Evolutionary conservation across 2,329 filamentous ascomycete genomes (phyloP), one percentile per base, ranked within the genome.

Genomic region (Coniochaeta sp.): DNA sequence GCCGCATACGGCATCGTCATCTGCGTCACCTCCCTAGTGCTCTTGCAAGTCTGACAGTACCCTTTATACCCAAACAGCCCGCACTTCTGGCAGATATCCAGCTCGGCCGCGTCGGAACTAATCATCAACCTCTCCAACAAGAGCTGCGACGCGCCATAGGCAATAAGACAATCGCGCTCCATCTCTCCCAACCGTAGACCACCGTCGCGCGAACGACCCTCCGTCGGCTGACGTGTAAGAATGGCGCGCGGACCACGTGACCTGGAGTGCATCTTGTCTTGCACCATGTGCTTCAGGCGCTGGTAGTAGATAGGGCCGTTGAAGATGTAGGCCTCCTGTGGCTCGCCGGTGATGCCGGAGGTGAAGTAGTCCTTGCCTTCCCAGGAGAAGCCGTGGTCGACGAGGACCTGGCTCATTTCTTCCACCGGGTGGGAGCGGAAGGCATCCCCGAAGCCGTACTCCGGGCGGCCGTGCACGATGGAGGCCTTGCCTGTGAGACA

Each of bases 231-330:
- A 9, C 94, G 85, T 1, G 94, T 99, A 24, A 99, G 78, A 57
- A 96, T 94, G 24, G 92, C 92, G 12, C 89, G 81, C 0, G 94
- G 95, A 0, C 95, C 95, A 12, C 90, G 86, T 2, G 92, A 85
- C 55, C 94, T 89, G 28, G 89, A 92, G 72, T 99, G 94, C 94
- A 99, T 97, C 74, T 99, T 99, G 68, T 99, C 94, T 69, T 97
- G 91, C 4, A 99, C 94, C 94, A 99, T 99, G 78, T 99, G 94
- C 80, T 99, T 99, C 58, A 99, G 82, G 59, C 96, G 95, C 75
- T 99, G 94, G 75, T 99, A 99, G 76, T 96, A 99, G 70, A 99
- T 99, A 10, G 94, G 94, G 0, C 94, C 94, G 67, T 95, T 96
- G 78, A 97, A 99, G 65, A 99, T 91, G 71, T 97, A 97, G 12